A percentile compares a stretch with the other conserved stretches of the same genome.
phyloP scores from a whole-genome alignment of 805 yeast genomes.

The Metschnikowia amazonensis region DNA sequence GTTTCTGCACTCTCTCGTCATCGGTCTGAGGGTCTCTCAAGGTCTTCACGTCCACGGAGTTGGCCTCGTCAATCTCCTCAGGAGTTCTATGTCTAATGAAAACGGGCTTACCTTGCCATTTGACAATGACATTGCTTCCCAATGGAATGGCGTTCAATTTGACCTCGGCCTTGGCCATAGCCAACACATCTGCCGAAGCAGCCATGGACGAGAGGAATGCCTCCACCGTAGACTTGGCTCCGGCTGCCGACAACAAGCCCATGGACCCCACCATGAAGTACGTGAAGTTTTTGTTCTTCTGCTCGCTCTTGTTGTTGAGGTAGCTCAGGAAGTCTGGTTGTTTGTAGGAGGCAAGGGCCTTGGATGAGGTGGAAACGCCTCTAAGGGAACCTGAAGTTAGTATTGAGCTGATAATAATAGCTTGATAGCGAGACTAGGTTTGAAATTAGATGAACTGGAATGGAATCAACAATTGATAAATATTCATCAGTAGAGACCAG shows the following conservation, averaged over 20 bases:
- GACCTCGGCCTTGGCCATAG: conserved; percentile 99
- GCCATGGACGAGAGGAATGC: conserved; percentile 89
- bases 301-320: conserved; percentile 69
- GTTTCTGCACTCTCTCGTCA: conserved; percentile 89
- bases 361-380: conserved; percentile 48
- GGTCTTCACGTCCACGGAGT: conserved; percentile 64
- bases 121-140: conserved; percentile 96
- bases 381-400: conserved; percentile 39
- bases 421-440: too few species aligned
- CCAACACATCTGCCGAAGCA: conserved; percentile 98
- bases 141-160: conserved; percentile 89
- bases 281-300: conserved; percentile 72
- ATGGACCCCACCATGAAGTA: conserved; percentile 97
- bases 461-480: background rate
- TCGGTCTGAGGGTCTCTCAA: conserved; percentile 96
- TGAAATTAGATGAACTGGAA: too few species aligned
- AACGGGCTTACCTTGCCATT: conserved; percentile 99
- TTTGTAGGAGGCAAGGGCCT: conserved; percentile 72
- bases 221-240: conserved; percentile 95
- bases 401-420: conserved; percentile 4
- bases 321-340: conserved; percentile 87
- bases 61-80: conserved; percentile 92
- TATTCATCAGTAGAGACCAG: too few species aligned
- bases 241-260: conserved; percentile 87
- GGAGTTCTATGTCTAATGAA: conserved; percentile 98